Evolutionary conservation across 306 rosid genomes (phyloP).

Genomic region (Phaseolus lunatus): DNA sequence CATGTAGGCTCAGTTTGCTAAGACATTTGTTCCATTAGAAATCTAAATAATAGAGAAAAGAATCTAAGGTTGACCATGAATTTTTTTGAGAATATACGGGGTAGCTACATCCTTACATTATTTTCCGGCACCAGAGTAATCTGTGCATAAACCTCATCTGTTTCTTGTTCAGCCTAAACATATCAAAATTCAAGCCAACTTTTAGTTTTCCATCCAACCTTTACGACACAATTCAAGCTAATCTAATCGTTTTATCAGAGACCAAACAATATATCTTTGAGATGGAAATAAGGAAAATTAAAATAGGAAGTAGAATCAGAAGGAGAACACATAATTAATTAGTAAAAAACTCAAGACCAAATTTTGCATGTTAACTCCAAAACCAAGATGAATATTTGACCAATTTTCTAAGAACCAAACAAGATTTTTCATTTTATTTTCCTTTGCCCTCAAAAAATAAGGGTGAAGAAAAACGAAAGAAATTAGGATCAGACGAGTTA

Average conservation of each 20-base stretch:
- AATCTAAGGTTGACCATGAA: conserved; percentile 52
- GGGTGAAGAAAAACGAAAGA: neutral
- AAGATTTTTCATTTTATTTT: neutral
- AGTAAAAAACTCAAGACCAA: neutral
- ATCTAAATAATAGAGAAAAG: conserved; percentile 34
- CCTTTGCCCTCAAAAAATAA: neutral
- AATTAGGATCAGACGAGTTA: conserved; percentile 41
- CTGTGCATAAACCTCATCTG: conserved; percentile 90
- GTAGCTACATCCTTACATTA: conserved; percentile 63
- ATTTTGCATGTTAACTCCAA: neutral
- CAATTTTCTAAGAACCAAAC: conserved; percentile 36
- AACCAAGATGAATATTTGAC: conserved; percentile 7
- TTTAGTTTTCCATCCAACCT: neutral
- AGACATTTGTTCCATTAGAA: conserved; percentile 51
- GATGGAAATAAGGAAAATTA: conserved; percentile 4
- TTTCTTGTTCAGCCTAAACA: conserved; percentile 88
- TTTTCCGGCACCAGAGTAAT: conserved; percentile 79
- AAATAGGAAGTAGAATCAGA: conserved; percentile 2
- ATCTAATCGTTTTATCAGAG: conserved; percentile 16
- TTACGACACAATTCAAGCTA: too few relatives aligned
- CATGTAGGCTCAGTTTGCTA: conserved; percentile 71
- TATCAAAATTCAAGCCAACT: conserved; percentile 43
- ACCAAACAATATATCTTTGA: neutral
- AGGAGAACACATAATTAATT: conserved; percentile 39
- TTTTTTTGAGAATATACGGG: conserved; percentile 38